Conservation (phyloP, 106 monocot genomes). For the Platanthera guangdongensis region DNA sequence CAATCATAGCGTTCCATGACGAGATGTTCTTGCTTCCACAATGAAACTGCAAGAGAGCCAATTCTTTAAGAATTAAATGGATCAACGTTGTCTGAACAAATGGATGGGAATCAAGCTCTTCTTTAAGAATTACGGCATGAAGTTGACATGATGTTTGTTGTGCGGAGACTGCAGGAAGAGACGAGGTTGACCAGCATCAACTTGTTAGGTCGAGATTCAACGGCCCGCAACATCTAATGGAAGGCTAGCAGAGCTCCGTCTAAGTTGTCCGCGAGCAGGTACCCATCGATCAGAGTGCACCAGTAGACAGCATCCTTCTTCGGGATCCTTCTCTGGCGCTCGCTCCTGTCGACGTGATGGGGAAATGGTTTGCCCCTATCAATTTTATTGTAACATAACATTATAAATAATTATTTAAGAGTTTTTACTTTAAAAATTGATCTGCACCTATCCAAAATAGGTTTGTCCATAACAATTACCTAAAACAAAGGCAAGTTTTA, state of each 20-base stretch:
- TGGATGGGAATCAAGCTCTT: constrained; percentile 35
- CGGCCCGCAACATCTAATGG: constrained; percentile 28
- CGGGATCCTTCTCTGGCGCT: constrained; percentile 20
- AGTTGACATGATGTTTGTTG: constrained; percentile 42
- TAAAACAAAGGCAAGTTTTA: no score
- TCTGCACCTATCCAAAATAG: no score
- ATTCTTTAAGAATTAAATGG: constrained; percentile 38
- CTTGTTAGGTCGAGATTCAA: constrained; percentile 39
- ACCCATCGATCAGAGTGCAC: constrained; percentile 61
- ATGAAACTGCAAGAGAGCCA: constrained; percentile 38
- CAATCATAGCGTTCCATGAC: constrained; percentile 63
- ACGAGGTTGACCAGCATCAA: constrained; percentile 56
- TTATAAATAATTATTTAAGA: no score
- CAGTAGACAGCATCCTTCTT: constrained; percentile 61
- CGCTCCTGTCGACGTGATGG: no score
- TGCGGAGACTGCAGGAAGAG: constrained; percentile 31
- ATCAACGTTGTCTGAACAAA: constrained; percentile 58
- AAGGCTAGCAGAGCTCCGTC: constrained; percentile 32
- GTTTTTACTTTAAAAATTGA: no score
- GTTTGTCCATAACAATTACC: no score
- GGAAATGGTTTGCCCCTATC: no score
- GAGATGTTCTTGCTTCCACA: constrained; percentile 28
- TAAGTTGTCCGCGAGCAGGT: constrained; percentile 24
- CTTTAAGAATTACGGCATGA: constrained; percentile 39
- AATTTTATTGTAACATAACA: no score